Percentiles rank a stretch among this genome's conserved stretches.
Evolutionary conservation across 2,329 filamentous ascomycete species (phyloP).

Genomic region (Microcyclospora pomicola): DNA sequence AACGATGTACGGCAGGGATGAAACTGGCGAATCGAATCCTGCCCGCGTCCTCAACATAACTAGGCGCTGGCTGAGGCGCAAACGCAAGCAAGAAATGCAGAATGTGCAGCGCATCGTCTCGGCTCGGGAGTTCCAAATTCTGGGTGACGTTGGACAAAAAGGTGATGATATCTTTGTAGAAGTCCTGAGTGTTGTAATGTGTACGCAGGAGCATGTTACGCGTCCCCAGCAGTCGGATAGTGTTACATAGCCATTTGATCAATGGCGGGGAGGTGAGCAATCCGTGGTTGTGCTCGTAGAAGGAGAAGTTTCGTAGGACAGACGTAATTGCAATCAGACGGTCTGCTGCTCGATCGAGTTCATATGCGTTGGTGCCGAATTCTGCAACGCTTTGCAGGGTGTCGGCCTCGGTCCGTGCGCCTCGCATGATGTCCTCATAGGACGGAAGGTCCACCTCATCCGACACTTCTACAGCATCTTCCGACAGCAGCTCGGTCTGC

Average conservation of each 20-base stretch:
- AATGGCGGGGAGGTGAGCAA: conserved; percentile 63
- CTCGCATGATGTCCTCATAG: conserved; percentile 76
- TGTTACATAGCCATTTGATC: conserved; percentile 68
- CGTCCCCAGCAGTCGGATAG: conserved; percentile 78
- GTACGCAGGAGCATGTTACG: conserved; percentile 74
- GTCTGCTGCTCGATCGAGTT: conserved; percentile 76
- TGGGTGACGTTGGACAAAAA: conserved; percentile 75
- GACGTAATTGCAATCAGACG: conserved; percentile 81
- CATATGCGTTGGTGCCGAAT: conserved; percentile 64
- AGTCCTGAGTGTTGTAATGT: conserved; percentile 75
- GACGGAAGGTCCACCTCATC: conserved; percentile 70
- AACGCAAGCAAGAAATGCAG: conserved; percentile 85
- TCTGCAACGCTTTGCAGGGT: conserved; percentile 56
- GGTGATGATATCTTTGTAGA: conserved; percentile 90
- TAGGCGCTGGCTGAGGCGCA: conserved; percentile 63
- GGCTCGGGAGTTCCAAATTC: conserved; percentile 64
- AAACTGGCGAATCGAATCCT: conserved; percentile 66
- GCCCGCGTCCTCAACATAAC: conserved; percentile 22
- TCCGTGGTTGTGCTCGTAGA: conserved; percentile 62
- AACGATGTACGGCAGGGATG: conserved; percentile 68
- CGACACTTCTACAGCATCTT: conserved; percentile 72
- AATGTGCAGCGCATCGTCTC: conserved; percentile 75
- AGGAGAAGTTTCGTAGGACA: conserved; percentile 84
- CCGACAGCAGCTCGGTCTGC: conserved; percentile 69
- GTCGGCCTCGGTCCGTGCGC: conserved; percentile 49